Conservation (phyloP, 148 eudicot species). For the Limonium bicolor region DNA sequence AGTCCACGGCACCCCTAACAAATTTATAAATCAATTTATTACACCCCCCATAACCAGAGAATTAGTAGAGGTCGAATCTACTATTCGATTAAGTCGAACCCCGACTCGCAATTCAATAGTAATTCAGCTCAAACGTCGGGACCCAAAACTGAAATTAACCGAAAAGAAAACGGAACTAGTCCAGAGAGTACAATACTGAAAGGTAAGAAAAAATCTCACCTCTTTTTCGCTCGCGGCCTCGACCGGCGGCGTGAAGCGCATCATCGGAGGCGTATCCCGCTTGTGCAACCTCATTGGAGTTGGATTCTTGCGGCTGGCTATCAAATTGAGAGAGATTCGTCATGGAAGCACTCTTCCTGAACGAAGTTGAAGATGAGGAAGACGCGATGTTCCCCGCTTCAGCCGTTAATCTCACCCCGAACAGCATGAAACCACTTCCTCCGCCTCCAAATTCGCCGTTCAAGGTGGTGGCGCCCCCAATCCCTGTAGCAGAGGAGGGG, state of each 20-base stretch:
- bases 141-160: no score
- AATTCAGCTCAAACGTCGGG: no score
- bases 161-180: no score
- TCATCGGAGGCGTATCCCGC: not conserved
- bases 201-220: not conserved
- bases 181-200: no score
- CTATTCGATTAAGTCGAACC: not conserved
- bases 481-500: not conserved
- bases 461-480: not conserved
- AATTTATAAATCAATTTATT: no score
- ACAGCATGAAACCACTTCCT: constrained; percentile 11
- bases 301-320: not conserved
- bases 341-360: constrained; percentile 1
- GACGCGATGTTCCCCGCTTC: no score
- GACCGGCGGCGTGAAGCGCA: not conserved
- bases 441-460: no score
- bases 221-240: constrained; percentile 4
- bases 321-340: constrained; percentile 4
- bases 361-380: constrained; percentile 1
- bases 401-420: no score
- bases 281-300: constrained; percentile 1
- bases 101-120: not conserved
- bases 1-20: constrained; percentile 23
- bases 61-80: not conserved
- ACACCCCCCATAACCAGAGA: not conserved